Conservation (phyloP, 169 alveolate genomes). For the Plasmodium yoelii region DNA sequence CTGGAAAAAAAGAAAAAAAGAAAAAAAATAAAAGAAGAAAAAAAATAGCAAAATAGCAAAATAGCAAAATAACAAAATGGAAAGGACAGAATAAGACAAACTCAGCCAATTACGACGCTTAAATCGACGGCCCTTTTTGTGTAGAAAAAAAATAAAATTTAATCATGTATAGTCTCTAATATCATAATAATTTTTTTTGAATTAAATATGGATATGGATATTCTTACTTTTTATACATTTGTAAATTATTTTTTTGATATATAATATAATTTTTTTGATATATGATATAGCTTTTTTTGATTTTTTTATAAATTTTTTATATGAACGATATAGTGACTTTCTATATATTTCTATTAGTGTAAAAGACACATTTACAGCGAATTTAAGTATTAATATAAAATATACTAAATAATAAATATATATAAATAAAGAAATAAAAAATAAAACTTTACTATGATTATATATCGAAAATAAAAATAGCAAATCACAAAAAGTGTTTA, state of each 20-base stretch:
- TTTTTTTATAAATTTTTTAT: background rate
- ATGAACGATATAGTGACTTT: conserved; percentile 10
- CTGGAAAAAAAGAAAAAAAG: conserved; percentile 8
- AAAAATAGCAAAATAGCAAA: too few relatives aligned
- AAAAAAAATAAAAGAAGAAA: too few relatives aligned
- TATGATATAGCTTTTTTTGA: too few relatives aligned
- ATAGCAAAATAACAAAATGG: background rate
- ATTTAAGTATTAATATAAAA: conserved; percentile 20
- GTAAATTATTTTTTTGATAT: too few relatives aligned
- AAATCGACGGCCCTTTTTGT: too few relatives aligned
- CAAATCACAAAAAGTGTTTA: conserved; percentile 50
- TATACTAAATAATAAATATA: conserved; percentile 39
- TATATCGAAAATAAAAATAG: conserved; percentile 49
- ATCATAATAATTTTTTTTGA: too few relatives aligned
- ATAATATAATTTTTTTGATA: too few relatives aligned
- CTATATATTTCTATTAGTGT: conserved; percentile 26
- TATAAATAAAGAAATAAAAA: conserved; percentile 32
- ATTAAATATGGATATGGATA: too few relatives aligned
- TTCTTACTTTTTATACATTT: too few relatives aligned
- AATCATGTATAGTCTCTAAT: too few relatives aligned
- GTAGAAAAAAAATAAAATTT: too few relatives aligned
- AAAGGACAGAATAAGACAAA: background rate
- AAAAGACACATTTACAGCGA: background rate
- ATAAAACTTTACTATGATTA: conserved; percentile 25
- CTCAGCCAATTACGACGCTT: too few relatives aligned